A percentile compares a stretch with the other conserved stretches of the same genome.
Evolutionary conservation across 306 rosid species (phyloP).

Genomic region (Trifolium repens): DNA sequence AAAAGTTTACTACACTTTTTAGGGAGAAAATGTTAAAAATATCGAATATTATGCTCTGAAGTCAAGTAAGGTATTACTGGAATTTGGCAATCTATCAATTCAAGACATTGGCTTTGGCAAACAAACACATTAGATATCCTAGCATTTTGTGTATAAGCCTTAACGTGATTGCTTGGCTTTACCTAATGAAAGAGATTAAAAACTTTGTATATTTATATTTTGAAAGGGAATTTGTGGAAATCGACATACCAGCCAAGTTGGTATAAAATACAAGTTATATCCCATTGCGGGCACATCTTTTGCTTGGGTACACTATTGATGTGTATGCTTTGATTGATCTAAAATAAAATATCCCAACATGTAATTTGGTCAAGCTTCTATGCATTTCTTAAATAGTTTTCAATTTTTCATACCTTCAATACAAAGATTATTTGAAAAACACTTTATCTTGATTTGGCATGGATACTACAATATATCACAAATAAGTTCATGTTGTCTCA

Average conservation of each 20-base stretch:
- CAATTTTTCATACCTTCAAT: slow-evolving; percentile 14
- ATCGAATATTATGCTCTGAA: slow-evolving; percentile 39
- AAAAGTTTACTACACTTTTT: slow-evolving; percentile 30
- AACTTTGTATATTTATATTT: slow-evolving; percentile 27
- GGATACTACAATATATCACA: neutral
- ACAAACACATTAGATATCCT: slow-evolving; percentile 27
- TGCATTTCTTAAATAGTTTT: slow-evolving; percentile 34
- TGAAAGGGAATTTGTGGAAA: slow-evolving; percentile 42
- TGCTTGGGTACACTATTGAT: neutral
- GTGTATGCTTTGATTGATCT: neutral
- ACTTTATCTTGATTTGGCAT: slow-evolving; percentile 29
- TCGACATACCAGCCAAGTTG: slow-evolving; percentile 49
- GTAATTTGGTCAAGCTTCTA: slow-evolving; percentile 42
- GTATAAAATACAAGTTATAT: slow-evolving; percentile 30
- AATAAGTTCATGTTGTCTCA: slow-evolving; percentile 3
- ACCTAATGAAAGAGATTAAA: slow-evolving; percentile 49
- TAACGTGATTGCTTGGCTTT: slow-evolving; percentile 46
- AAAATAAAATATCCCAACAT: neutral
- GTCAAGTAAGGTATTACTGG: slow-evolving; percentile 41
- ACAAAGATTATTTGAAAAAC: slow-evolving; percentile 22
- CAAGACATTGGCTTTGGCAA: slow-evolving; percentile 47
- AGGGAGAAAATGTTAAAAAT: slow-evolving; percentile 14
- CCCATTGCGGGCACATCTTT: neutral
- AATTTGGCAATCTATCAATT: slow-evolving; percentile 45
- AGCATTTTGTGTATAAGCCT: slow-evolving; percentile 16